Conservation (phyloP, 2,329 filamentous ascomycete genomes). For the Fusarium sp. region DNA sequence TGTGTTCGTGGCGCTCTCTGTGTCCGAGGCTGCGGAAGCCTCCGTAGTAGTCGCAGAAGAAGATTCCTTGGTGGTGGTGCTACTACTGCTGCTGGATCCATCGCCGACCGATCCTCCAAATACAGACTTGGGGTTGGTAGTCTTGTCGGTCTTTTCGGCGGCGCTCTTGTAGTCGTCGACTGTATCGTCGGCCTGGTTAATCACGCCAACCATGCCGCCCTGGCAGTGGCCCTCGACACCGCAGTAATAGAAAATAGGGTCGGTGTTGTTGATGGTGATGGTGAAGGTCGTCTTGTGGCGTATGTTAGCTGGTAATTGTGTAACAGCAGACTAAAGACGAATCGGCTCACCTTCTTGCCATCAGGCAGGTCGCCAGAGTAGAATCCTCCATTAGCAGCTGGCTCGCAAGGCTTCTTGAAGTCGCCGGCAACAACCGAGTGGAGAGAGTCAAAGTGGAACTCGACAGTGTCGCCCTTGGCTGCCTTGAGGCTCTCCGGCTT, state of each 20-base stretch:
- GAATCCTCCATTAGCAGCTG: conserved; percentile 45
- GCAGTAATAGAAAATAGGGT: conserved; percentile 53
- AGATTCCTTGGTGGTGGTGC: too few species aligned
- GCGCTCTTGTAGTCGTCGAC: conserved; percentile 35
- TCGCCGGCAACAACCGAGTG: conserved; percentile 67
- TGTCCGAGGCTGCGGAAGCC: neutral
- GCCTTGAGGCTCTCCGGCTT: conserved; percentile 54
- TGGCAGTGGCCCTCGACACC: conserved; percentile 48
- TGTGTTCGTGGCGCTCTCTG: neutral
- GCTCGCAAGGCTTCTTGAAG: conserved; percentile 65
- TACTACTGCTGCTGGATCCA: neutral
- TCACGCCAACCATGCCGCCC: conserved; percentile 51
- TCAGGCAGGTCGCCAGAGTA: conserved; percentile 13
- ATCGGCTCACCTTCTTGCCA: neutral
- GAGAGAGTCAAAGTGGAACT: conserved; percentile 68
- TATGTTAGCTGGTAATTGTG: neutral
- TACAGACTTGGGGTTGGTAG: conserved; percentile 14
- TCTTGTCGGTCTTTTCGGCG: conserved; percentile 21
- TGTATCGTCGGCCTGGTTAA: conserved; percentile 47
- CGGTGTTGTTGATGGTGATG: conserved; percentile 49
- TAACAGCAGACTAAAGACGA: too few species aligned
- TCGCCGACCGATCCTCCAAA: conserved; percentile 30
- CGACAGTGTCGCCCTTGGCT: conserved; percentile 63
- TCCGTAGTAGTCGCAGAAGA: neutral
- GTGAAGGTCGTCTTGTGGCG: conserved; percentile 29